phyloP scores from a whole-genome alignment of 352 stramenopile species.

The Pythium volutum region DNA sequence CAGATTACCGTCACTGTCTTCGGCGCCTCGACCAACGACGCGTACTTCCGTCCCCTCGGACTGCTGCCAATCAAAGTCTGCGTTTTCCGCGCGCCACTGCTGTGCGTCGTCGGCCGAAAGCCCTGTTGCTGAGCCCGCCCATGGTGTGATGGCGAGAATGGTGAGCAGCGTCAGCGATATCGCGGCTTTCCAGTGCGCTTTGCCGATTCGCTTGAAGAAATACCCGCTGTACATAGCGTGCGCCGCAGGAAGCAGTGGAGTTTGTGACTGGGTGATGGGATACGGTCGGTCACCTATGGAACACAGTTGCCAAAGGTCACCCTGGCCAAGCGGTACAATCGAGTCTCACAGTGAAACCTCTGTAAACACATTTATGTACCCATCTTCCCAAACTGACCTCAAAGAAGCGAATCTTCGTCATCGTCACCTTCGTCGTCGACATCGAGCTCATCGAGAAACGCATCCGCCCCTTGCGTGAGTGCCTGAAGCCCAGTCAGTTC shows the following conservation, averaged over 20 bases:
- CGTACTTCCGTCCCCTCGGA: conserved; percentile 33
- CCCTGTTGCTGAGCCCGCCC: background rate
- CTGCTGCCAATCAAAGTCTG: conserved; percentile 57
- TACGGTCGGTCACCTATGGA: background rate
- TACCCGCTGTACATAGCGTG: background rate
- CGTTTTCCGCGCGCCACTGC: conserved; percentile 35
- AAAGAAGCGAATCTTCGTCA: conserved; percentile 27
- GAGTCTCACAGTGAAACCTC: conserved; percentile 6
- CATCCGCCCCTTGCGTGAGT: conserved; percentile 55
- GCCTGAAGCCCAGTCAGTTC: conserved; percentile 72
- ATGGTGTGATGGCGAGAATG: background rate
- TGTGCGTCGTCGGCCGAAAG: conserved; percentile 38
- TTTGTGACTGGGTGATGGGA: background rate
- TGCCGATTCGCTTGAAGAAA: background rate
- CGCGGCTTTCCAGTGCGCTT: background rate
- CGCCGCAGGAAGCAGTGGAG: background rate
- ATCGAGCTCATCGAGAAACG: conserved; percentile 61
- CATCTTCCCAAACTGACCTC: conserved; percentile 3
- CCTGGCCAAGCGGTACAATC: conserved; percentile 16
- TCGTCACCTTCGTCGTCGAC: conserved; percentile 61
- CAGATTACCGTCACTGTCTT: conserved; percentile 41
- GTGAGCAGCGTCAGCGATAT: background rate
- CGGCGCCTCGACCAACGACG: conserved; percentile 35
- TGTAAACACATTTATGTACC: conserved; percentile 22
- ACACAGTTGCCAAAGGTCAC: conserved; percentile 20